Conservation (phyloP, 2,329 filamentous ascomycete genomes). For the Fusarium austroafricanum region DNA sequence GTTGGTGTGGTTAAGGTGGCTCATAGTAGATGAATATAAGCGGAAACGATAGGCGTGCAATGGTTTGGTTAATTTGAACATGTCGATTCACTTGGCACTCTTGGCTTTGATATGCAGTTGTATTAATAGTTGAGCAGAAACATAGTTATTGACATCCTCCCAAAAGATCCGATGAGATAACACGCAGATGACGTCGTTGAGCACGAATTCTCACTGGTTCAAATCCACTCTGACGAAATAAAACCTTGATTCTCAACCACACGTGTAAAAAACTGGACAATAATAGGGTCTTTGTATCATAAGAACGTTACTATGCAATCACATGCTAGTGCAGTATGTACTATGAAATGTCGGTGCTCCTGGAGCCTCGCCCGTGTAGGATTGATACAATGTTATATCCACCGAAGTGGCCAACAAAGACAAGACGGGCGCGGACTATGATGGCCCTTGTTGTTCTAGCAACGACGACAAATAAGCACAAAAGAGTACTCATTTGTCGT, state of each 20-base stretch:
- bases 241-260: conserved; percentile 17
- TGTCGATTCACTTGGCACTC: conserved; percentile 3
- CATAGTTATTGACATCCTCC: no score
- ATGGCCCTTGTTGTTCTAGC: conserved; percentile 63
- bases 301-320: neutral
- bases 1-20: conserved; percentile 1
- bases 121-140: conserved; percentile 1
- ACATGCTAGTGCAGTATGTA: neutral
- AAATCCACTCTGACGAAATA: conserved; percentile 36
- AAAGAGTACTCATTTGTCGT: conserved; percentile 1
- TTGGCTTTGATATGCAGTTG: neutral
- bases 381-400: conserved; percentile 20
- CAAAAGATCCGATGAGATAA: neutral
- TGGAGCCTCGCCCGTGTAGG: conserved; percentile 64
- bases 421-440: conserved; percentile 63
- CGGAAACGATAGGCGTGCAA: conserved; percentile 2
- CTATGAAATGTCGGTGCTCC: conserved; percentile 59
- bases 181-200: conserved; percentile 36
- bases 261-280: conserved; percentile 6
- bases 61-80: conserved; percentile 14
- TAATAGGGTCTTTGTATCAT: neutral
- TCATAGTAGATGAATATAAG: neutral
- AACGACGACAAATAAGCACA: conserved; percentile 45
- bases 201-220: conserved; percentile 6
- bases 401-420: conserved; percentile 42